Evolutionary conservation across 441 rosid species (phyloP).

Genomic region (Raphanus hybrid): DNA sequence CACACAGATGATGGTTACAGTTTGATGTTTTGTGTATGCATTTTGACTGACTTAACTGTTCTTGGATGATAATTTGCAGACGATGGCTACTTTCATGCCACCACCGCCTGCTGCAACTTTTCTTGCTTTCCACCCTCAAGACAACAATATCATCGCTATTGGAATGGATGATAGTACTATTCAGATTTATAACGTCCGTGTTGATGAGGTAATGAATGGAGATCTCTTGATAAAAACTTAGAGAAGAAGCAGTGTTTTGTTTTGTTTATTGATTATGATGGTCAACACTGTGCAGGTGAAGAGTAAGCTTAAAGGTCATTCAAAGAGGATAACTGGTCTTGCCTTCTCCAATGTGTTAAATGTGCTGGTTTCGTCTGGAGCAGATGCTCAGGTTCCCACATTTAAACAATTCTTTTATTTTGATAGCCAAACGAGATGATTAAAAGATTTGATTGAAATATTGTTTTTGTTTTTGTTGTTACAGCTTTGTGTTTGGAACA

Average conservation of each 20-base stretch:
- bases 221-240: not conserved
- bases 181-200: conserved; percentile 78
- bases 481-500: conserved; percentile 88
- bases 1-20: conserved; percentile 15
- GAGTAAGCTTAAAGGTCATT: conserved; percentile 94
- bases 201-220: conserved; percentile 66
- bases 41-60: conserved; percentile 11
- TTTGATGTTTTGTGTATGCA: conserved; percentile 15
- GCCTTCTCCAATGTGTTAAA: conserved; percentile 80
- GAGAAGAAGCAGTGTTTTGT: conserved; percentile 17
- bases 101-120: conserved; percentile 84
- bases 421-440: not conserved
- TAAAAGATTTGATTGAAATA: not conserved
- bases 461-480: conserved; percentile 5
- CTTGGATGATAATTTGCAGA: conserved; percentile 51
- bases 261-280: conserved; percentile 19
- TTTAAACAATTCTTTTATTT: not conserved
- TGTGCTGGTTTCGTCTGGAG: conserved; percentile 86
- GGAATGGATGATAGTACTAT: conserved; percentile 84
- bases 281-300: conserved; percentile 57
- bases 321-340: conserved; percentile 87
- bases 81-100: conserved; percentile 79
- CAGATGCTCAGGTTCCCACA: conserved; percentile 81
- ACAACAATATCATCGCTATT: conserved; percentile 75
- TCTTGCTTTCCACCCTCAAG: conserved; percentile 88